A percentile compares a stretch with the other conserved stretches of the same genome.
Evolutionary conservation across 352 stramenopile species (phyloP).

Genomic region (Globisporangium acanthophoron): DNA sequence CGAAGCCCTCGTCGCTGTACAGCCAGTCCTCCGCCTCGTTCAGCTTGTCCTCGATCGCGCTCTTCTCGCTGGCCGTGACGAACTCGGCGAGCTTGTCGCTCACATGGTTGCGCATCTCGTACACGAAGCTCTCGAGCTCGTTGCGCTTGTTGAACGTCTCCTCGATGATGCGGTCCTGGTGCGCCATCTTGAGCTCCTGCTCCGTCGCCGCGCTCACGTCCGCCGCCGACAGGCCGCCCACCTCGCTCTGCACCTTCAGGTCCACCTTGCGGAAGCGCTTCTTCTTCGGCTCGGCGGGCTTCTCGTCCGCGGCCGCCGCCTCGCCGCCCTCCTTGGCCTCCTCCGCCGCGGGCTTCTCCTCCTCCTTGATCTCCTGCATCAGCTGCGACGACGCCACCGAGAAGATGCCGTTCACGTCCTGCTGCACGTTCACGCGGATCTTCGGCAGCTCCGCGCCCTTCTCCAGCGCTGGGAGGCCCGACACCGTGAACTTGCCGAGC

Average conservation of each 20-base stretch:
- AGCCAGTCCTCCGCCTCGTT: slow-evolving; percentile 97
- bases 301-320: slow-evolving; percentile 61
- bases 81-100: slow-evolving; percentile 79
- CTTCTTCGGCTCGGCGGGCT: slow-evolving; percentile 84
- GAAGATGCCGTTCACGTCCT: slow-evolving; percentile 97
- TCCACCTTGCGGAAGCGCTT: slow-evolving; percentile 94
- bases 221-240: slow-evolving; percentile 44
- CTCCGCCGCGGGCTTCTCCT: slow-evolving; percentile 59
- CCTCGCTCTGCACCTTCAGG: slow-evolving; percentile 60
- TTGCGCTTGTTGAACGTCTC: slow-evolving; percentile 99
- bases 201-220: slow-evolving; percentile 76
- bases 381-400: slow-evolving; percentile 93
- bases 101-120: slow-evolving; percentile 98
- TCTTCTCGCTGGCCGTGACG: slow-evolving; percentile 88
- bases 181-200: slow-evolving; percentile 93
- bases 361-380: slow-evolving; percentile 96
- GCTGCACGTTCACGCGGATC: slow-evolving; percentile 97
- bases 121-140: slow-evolving; percentile 99
- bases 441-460: slow-evolving; percentile 74
- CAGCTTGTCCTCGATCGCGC: slow-evolving; percentile 84
- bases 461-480: slow-evolving; percentile 72
- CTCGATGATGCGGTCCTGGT: slow-evolving; percentile 93
- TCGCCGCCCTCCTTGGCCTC: slow-evolving; percentile 56
- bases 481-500: slow-evolving; percentile 93
- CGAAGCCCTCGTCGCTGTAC: slow-evolving; percentile 98